Evolutionary conservation across 2,329 filamentous ascomycete species (phyloP).

Genomic region (Biscogniauxia marginata): DNA sequence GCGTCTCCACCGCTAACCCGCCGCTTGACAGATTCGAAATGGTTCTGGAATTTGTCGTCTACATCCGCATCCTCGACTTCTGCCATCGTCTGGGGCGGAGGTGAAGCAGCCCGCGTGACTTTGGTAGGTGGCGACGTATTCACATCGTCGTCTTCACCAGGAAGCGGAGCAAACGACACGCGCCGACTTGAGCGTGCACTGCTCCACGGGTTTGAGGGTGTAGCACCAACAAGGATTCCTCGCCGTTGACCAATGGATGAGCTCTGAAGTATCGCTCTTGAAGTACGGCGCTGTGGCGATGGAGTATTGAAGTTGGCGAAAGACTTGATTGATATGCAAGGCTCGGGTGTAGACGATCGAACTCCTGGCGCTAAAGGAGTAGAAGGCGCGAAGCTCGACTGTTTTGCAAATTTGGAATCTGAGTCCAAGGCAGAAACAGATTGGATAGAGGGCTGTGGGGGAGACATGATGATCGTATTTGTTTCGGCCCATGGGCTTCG

Average conservation of each 20-base stretch:
- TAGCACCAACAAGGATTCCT: slow-evolving; percentile 22
- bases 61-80: slow-evolving; percentile 32
- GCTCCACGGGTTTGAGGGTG: slow-evolving; percentile 13
- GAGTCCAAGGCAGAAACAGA: background rate
- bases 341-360: slow-evolving; percentile 43
- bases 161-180: slow-evolving; percentile 37
- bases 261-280: slow-evolving; percentile 5
- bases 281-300: slow-evolving; percentile 40
- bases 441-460: background rate
- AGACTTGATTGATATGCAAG: slow-evolving; percentile 48
- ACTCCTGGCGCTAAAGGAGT: slow-evolving; percentile 29
- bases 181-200: slow-evolving; percentile 21
- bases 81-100: slow-evolving; percentile 41
- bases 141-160: slow-evolving; percentile 23
- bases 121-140: slow-evolving; percentile 10
- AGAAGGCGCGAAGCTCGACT: slow-evolving; percentile 5
- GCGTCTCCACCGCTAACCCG: slow-evolving; percentile 27
- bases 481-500: background rate
- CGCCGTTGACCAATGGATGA: slow-evolving; percentile 11
- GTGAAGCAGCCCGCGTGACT: slow-evolving; percentile 36
- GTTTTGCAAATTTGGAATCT: background rate
- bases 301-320: slow-evolving; percentile 54
- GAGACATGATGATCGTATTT: background rate
- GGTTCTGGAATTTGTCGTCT: slow-evolving; percentile 43
- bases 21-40: slow-evolving; percentile 46